Evolutionary conservation across 345 rosid genomes (phyloP), one percentile per base, ranked within the genome.

Genomic region (Turritis glabra): DNA sequence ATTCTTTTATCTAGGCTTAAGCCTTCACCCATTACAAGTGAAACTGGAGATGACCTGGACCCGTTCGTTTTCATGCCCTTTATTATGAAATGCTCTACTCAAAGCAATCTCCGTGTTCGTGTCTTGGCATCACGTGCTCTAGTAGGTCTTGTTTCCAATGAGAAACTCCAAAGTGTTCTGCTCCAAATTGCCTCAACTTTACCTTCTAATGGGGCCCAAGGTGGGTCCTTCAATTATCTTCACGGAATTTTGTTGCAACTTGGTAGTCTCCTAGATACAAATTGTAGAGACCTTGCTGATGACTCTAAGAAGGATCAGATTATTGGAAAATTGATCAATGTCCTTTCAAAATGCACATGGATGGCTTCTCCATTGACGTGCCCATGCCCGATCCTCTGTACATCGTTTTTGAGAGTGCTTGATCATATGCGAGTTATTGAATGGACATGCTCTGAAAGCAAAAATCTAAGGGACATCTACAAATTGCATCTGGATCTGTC

Each of bases 1-100:
- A 90, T 94, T 79, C 90, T 94, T 75, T 81, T 94, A 80, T 91
- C 96, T 48, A 89, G 97, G 87, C 96, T 94, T 60, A 94, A 90
- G 86, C 97, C 98, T 67, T 91, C 98, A 67, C 65, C 98, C 57
- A 81, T 88, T 64, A 88, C 97, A 9, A 86, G 95, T 77, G 93
- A 94, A 86, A 79, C 81, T 74, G 96, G 96, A 54, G 97, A 89
- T 83, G 86, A 83, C 62, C 87, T 94, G 79, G 98, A 94, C 80
- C 98, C 98, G 2, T 91, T 89, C 81, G 65, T 91, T 29, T 87
- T 94, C 84, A 86, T 94, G 96, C 95, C 91, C 38, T 91, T 94
- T 85, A 90, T 91, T 71, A 85, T 86, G 85, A 90, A 82, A 79
- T 94, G 97, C 82, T 90, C 98, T 75, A 91, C 85, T 33, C 97